Conservation (phyloP, 768 basidiomycete species). For the Tylopilus felleus region DNA sequence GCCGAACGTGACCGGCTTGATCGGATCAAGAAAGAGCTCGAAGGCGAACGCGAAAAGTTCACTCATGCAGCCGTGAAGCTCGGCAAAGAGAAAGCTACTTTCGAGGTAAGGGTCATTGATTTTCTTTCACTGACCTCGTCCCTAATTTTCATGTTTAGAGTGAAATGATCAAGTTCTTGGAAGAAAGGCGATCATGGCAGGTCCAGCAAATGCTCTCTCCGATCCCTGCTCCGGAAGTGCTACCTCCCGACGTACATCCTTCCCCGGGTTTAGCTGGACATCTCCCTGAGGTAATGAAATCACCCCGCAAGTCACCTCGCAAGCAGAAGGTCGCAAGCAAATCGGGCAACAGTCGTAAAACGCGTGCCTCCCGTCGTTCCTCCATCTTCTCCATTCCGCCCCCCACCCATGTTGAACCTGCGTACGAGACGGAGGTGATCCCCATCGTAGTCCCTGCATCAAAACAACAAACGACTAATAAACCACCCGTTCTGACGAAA, state of each 20-base stretch:
- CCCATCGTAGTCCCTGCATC: slow-evolving; percentile 28
- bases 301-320: slow-evolving; percentile 43
- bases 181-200: slow-evolving; percentile 76
- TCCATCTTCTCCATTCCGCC: slow-evolving; percentile 37
- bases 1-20: slow-evolving; percentile 54
- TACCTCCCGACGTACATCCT: slow-evolving; percentile 15
- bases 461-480: slow-evolving; percentile 23
- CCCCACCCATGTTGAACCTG: slow-evolving; percentile 36
- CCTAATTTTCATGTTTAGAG: slow-evolving; percentile 39
- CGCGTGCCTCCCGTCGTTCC: slow-evolving; percentile 45
- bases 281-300: slow-evolving; percentile 35
- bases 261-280: slow-evolving; percentile 23
- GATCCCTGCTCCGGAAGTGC: slow-evolving; percentile 27
- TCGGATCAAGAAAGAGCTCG: slow-evolving; percentile 51
- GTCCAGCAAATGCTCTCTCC: slow-evolving; percentile 58
- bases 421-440: slow-evolving; percentile 55
- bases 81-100: slow-evolving; percentile 56
- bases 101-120: slow-evolving; percentile 53
- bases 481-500: slow-evolving; percentile 29
- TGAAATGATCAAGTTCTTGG: slow-evolving; percentile 55
- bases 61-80: slow-evolving; percentile 61
- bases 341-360: slow-evolving; percentile 42
- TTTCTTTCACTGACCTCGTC: background rate
- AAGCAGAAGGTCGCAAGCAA: slow-evolving; percentile 48
- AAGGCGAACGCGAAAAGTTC: slow-evolving; percentile 61